A percentile compares a stretch with the other conserved stretches of the same genome.
Evolutionary conservation across 768 basidiomycete genomes (phyloP).

Genomic region (Hygrocybe coccinea): DNA sequence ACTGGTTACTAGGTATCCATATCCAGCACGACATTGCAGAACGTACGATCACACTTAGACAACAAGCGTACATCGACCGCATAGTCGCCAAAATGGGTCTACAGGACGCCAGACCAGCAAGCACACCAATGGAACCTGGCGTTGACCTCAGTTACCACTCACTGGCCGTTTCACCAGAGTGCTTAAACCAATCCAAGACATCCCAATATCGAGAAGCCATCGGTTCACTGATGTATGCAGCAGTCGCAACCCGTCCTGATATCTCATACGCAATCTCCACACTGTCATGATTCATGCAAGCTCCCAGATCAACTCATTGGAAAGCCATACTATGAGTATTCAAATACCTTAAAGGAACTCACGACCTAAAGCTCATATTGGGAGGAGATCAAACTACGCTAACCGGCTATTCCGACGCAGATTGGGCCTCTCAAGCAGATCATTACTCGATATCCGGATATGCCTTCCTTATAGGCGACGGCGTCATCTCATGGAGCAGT

Average conservation of each 20-base stretch:
- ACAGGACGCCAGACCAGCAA: no score
- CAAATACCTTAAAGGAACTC: conserved; percentile 27
- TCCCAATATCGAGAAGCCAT: conserved; percentile 12
- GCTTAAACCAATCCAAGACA: no score
- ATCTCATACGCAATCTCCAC: conserved; percentile 18
- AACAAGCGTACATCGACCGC: no score
- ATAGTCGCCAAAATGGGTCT: no score
- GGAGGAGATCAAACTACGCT: conserved; percentile 5
- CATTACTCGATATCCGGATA: background rate
- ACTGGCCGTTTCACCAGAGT: conserved; percentile 8
- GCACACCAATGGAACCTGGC: background rate
- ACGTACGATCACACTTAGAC: no score
- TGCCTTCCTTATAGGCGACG: conserved; percentile 4
- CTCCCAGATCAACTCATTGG: conserved; percentile 26
- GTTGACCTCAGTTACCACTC: conserved; percentile 16
- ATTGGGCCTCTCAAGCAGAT: conserved; percentile 6
- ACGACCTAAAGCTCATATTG: conserved; percentile 11
- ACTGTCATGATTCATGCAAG: conserved; percentile 25
- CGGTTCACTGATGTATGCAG: conserved; percentile 17
- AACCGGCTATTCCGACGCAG: conserved; percentile 11
- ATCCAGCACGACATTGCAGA: no score
- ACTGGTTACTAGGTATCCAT: background rate
- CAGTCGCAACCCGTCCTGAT: conserved; percentile 25
- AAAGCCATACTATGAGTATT: conserved; percentile 25
- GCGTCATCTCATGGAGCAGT: background rate